A percentile compares a stretch with the other conserved stretches of the same genome.
Conservation (phyloP, 345 rosid species). For the Cardamine occulta region DNA sequence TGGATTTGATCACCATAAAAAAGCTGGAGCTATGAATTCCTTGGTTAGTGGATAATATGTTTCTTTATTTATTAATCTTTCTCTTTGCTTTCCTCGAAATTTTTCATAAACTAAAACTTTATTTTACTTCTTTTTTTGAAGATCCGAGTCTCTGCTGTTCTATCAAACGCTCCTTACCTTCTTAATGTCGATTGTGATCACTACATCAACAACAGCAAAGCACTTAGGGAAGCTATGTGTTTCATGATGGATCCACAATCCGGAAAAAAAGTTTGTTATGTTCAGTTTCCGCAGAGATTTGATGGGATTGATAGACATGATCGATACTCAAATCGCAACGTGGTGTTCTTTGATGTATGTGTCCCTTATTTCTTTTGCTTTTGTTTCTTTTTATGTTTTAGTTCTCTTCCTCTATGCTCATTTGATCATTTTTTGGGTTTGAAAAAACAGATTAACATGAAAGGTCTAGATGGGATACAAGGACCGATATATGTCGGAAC, state of each 20-base stretch:
- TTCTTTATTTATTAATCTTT: background rate
- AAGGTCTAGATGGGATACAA: constrained; percentile 97
- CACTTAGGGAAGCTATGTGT: constrained; percentile 95
- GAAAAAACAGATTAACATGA: constrained; percentile 86
- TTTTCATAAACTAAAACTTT: background rate
- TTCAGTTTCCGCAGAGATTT: constrained; percentile 97
- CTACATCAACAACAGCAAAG: constrained; percentile 91
- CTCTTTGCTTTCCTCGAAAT: background rate
- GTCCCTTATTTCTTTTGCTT: background rate
- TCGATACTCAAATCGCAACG: constrained; percentile 92
- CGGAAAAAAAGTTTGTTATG: constrained; percentile 94
- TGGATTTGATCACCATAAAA: constrained; percentile 95
- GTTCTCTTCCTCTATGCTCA: constrained; percentile 8
- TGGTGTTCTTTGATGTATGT: constrained; percentile 97
- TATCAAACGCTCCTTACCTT: constrained; percentile 93
- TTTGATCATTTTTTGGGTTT: background rate
- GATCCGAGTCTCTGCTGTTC: constrained; percentile 93
- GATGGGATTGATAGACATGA: constrained; percentile 98
- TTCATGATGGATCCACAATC: constrained; percentile 95
- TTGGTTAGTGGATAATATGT: constrained; percentile 53
- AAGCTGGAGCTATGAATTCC: constrained; percentile 98
- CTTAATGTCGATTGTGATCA: constrained; percentile 96
- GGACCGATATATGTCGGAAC: constrained; percentile 98
- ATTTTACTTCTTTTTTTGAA: constrained; percentile 30
- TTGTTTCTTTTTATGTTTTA: background rate